Evolutionary conservation across 2,329 filamentous ascomycete genomes (phyloP).

Genomic region (Cytospora piceae): DNA sequence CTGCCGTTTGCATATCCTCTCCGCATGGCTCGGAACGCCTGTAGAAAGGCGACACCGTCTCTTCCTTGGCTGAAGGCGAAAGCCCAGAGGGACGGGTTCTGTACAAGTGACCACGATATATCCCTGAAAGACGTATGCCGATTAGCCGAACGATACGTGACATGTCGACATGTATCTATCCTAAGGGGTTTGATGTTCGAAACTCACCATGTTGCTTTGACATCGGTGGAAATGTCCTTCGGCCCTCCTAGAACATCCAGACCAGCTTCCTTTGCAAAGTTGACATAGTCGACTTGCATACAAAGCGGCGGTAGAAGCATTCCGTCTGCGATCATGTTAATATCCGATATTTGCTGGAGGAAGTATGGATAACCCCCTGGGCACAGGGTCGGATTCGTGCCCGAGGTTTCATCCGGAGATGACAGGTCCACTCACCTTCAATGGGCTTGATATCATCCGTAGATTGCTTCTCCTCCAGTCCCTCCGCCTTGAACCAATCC

Average conservation of each 20-base stretch:
- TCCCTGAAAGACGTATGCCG: slow-evolving; percentile 49
- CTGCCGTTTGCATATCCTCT: slow-evolving; percentile 61
- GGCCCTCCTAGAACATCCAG: slow-evolving; percentile 50
- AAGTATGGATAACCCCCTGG: not conserved
- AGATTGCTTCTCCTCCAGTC: slow-evolving; percentile 48
- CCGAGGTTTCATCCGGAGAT: not conserved
- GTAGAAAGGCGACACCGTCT: slow-evolving; percentile 63
- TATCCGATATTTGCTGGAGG: not conserved
- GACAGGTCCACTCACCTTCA: slow-evolving; percentile 48
- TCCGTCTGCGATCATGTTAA: slow-evolving; percentile 48
- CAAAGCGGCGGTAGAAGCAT: slow-evolving; percentile 64
- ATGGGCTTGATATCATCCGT: slow-evolving; percentile 61
- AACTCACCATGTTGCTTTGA: slow-evolving; percentile 62
- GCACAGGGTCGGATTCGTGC: not conserved
- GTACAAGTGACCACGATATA: slow-evolving; percentile 63
- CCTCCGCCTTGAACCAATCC: slow-evolving; percentile 64
- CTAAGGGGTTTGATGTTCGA: not conserved
- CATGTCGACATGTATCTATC: not conserved
- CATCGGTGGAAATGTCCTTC: slow-evolving; percentile 60
- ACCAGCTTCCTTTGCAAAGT: slow-evolving; percentile 52
- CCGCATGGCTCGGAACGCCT: slow-evolving; percentile 64
- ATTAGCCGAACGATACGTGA: slow-evolving; percentile 6
- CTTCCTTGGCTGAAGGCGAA: slow-evolving; percentile 63
- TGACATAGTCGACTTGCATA: slow-evolving; percentile 56
- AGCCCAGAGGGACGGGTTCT: slow-evolving; percentile 63